Base-by-base conservation (phyloP, 2,329 filamentous ascomycete genomes). In the Camillea tinctor region DNA sequence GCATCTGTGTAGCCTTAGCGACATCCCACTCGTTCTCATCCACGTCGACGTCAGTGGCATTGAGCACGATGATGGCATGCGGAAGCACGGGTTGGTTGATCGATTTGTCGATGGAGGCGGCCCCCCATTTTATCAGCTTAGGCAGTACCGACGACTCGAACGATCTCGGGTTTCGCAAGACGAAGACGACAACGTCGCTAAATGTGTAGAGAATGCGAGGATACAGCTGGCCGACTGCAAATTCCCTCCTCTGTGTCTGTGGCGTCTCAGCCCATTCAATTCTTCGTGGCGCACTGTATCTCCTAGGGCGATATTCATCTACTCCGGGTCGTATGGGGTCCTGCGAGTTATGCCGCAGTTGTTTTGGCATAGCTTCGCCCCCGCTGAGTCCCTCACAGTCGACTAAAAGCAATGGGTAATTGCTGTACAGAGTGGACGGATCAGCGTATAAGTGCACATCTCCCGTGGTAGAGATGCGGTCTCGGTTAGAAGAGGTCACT, bases 71-170 rank as follows among this genome's bases (percentile, higher is more conserved):
- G 56, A 86, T 77, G 5, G 79, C 82, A 65, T 84, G 81, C 2
- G 83, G 82, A 2, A 85, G 74, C 2, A 80, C 76, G 0, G 83
- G 82, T 63, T 85, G 83, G 60, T 85, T 85, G 50, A 80, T 75
- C 0, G 81, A 82, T 60, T 77, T 82, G 62, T 84, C 81, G 6
- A 84, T 71, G 1, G 79, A 79, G 13, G 80, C 77, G 2, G 76
- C 75, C 15, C 81, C 82, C 82, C 82, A 85, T 48, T 77, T 73
- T 13, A 84, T 66, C 4, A 85, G 71, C 60, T 71, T 73, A 54
- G 74, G 71, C 20, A 81, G 70, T 19, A 77, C 76, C 9, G 67
- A 69, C 6, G 70, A 72, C 56, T 81, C 79, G 50, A 81, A 73
- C 5, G 76, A 76, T 64, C 72, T 73, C 11, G 73, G 68, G 57